Conservation (phyloP, 768 basidiomycete genomes). For the Thelephora ganbajun region DNA sequence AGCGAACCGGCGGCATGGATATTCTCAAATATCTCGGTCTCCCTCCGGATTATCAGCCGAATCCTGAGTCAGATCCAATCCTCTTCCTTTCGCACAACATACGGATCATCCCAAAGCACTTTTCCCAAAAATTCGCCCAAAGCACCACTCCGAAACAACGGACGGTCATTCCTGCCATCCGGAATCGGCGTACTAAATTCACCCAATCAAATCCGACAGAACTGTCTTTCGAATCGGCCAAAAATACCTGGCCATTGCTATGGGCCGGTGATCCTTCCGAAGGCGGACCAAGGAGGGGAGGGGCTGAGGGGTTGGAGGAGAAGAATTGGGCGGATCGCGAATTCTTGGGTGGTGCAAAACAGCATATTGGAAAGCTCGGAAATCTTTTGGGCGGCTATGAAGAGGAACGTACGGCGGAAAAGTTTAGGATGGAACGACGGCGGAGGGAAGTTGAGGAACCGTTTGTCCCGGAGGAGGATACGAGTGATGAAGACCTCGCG, state of each 20-base stretch:
- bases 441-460: constrained; percentile 21
- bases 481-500: constrained; percentile 33
- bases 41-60: constrained; percentile 41
- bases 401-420: constrained; percentile 62
- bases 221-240: constrained; percentile 38
- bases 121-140: constrained; percentile 30
- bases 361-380: constrained; percentile 60
- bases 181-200: constrained; percentile 63
- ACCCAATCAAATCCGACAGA: constrained; percentile 38
- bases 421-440: constrained; percentile 33
- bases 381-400: constrained; percentile 56
- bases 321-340: constrained; percentile 48
- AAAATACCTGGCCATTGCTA: constrained; percentile 47
- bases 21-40: constrained; percentile 43
- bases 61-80: constrained; percentile 42
- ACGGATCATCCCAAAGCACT: constrained; percentile 50
- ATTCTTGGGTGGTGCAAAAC: constrained; percentile 42
- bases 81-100: constrained; percentile 50
- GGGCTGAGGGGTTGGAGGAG: constrained; percentile 50
- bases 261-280: constrained; percentile 26
- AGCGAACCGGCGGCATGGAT: background rate
- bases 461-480: constrained; percentile 52
- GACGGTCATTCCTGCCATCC: constrained; percentile 44
- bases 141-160: constrained; percentile 48
- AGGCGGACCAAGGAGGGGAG: constrained; percentile 33